Conservation (phyloP, 306 rosid genomes). For the Vicia villosa region DNA sequence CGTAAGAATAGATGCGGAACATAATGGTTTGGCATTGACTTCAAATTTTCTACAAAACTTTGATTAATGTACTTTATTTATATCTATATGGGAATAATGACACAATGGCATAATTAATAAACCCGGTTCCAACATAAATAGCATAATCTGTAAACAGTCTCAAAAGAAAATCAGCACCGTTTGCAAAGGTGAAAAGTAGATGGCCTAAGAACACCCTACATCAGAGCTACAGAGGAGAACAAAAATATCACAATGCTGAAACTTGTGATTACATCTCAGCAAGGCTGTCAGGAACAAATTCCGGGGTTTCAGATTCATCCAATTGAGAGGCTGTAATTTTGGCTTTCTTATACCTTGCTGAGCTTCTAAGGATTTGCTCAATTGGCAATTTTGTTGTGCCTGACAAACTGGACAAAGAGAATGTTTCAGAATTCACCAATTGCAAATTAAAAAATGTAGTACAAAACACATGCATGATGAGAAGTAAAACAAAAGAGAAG, state of each 20-base stretch:
- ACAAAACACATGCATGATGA: neutral
- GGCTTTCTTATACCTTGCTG: conserved; percentile 70
- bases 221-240: neutral
- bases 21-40: neutral
- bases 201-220: neutral
- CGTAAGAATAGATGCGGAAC: neutral
- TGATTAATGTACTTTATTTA: neutral
- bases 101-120: neutral
- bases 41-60: conserved; percentile 11
- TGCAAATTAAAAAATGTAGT: neutral
- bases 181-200: conserved; percentile 15
- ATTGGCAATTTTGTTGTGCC: conserved; percentile 43
- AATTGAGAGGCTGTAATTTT: conserved; percentile 58
- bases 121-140: neutral
- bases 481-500: conserved; percentile 16
- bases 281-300: conserved; percentile 71
- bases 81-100: neutral
- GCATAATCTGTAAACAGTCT: neutral
- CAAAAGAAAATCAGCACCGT: neutral
- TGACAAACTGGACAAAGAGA: conserved; percentile 48
- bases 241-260: conserved; percentile 31
- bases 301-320: conserved; percentile 62
- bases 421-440: conserved; percentile 32
- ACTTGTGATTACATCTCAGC: conserved; percentile 30
- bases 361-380: conserved; percentile 56